Conservation (phyloP, 805 yeast genomes). For the Soucietia sequanensis region DNA sequence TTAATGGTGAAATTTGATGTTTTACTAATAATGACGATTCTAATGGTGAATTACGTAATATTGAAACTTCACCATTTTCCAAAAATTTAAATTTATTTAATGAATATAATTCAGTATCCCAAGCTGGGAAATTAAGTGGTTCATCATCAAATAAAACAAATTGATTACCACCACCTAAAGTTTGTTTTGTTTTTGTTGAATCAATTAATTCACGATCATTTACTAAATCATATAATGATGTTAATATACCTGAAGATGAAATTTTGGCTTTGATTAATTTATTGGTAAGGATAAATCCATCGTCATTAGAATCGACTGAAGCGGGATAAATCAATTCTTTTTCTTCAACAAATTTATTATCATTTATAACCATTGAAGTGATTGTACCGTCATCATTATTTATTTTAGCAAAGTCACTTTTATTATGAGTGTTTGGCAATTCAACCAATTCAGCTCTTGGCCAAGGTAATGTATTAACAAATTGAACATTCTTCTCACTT, state of each 20-base stretch:
- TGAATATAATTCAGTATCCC: constrained; percentile 95
- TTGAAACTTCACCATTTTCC: constrained; percentile 36
- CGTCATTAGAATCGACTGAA: constrained; percentile 38
- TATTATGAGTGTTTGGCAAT: constrained; percentile 19
- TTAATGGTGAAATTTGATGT: constrained; percentile 55
- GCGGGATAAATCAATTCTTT: constrained; percentile 46
- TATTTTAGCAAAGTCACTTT: constrained; percentile 7
- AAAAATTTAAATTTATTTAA: constrained; percentile 63
- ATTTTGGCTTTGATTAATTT: constrained; percentile 58
- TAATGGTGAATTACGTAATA: constrained; percentile 52
- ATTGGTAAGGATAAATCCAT: constrained; percentile 57
- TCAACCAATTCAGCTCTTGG: constrained; percentile 45
- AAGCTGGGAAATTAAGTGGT: constrained; percentile 89
- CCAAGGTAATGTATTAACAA: constrained; percentile 69
- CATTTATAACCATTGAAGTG: constrained; percentile 5
- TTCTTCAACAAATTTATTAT: constrained; percentile 13
- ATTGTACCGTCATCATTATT: constrained; percentile 14
- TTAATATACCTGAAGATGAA: constrained; percentile 50
- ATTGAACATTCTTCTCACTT: constrained; percentile 8
- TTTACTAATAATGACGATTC: constrained; percentile 62
- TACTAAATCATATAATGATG: constrained; percentile 60
- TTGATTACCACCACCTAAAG: constrained; percentile 69
- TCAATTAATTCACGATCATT: constrained; percentile 67
- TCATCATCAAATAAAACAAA: constrained; percentile 82
- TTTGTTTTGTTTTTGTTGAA: constrained; percentile 49